Conservation (phyloP, 1,284 basidiomycete genomes). For the Somion occarium region DNA sequence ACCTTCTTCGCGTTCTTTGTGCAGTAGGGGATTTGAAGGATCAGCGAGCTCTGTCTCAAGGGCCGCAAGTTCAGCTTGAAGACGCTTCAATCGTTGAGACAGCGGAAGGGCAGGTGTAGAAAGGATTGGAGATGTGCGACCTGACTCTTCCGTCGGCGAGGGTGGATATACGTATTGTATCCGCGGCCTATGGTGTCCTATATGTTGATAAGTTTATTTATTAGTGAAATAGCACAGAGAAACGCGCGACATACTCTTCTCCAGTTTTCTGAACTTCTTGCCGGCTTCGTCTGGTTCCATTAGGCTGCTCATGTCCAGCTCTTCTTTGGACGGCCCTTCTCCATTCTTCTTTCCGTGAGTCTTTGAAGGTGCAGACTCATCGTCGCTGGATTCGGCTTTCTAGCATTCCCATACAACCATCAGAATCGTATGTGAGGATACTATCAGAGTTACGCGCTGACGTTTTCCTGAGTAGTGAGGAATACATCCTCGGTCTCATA, state of each 20-base stretch:
- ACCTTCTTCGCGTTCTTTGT: constrained; percentile 47
- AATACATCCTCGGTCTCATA: constrained; percentile 88
- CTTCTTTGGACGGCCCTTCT: constrained; percentile 37
- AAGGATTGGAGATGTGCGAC: constrained; percentile 18
- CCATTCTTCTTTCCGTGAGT: constrained; percentile 30
- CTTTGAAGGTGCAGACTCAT: constrained; percentile 45
- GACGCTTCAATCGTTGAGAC: constrained; percentile 52
- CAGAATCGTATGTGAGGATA: background rate
- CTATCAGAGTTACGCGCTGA: constrained; percentile 24
- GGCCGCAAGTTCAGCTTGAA: constrained; percentile 60
- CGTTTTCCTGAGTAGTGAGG: constrained; percentile 44
- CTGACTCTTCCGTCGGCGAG: constrained; percentile 45
- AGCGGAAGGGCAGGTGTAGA: constrained; percentile 36
- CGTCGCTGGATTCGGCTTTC: constrained; percentile 63
- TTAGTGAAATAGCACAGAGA: background rate
- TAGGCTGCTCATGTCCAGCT: constrained; percentile 45
- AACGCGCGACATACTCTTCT: constrained; percentile 38
- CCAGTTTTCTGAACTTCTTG: constrained; percentile 63
- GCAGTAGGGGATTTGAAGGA: constrained; percentile 59
- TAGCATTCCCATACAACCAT: constrained; percentile 20
- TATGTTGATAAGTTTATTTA: background rate
- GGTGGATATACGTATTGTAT: constrained; percentile 65
- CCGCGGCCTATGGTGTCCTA: constrained; percentile 43
- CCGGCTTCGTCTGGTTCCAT: constrained; percentile 57
- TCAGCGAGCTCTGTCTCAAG: constrained; percentile 69